Evolutionary conservation across 345 rosid genomes (phyloP), one percentile per base, ranked within the genome.

Genomic region (Aquilaria malaccensis): DNA sequence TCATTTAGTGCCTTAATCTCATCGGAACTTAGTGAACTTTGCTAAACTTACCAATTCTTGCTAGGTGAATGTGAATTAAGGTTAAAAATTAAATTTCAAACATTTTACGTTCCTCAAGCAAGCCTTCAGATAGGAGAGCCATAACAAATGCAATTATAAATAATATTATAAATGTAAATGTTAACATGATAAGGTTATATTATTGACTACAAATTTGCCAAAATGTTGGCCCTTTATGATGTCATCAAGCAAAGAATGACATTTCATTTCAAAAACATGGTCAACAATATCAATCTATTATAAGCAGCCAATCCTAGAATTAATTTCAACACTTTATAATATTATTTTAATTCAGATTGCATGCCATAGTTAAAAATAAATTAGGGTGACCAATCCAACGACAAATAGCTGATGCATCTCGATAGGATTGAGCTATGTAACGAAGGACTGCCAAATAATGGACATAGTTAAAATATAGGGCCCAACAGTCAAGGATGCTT

Each of bases 381-480:
- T 64, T 43, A 2, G 60, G 53, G 7, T 64, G 54, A 0, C 60
- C 52, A 55, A 4, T 46, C n/a, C 2, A 30, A 29, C 60, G 13
- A 45, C 60, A 55, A 0, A 64, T 43, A 0, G 54, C 54, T 59
- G 56, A 54, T 10, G 68, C 61, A n/a, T 64, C 68, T 9, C 45
- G 61, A 15, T 64, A 64, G 30, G 33, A 54, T 11, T 64, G n/a
- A 0, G 30, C 9, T 55, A 47, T 47, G 11, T 64, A 47, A 45
- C 60, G 22, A 29, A 45, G 68, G 68, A 2, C 59, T 52, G 15
- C 68, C 48, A 2, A 60, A 54, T 30, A 43, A 55, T 31, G 68
- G 47, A 0, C 60, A 54, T 6, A 54, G 47, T 9, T 22, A 64
- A 30, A 2, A 56, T 55, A 12, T 54, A 30, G 45, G 2, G 46